Base-by-base conservation (phyloP, 2,329 filamentous ascomycete species). In the Endocalyx cinctus region DNA sequence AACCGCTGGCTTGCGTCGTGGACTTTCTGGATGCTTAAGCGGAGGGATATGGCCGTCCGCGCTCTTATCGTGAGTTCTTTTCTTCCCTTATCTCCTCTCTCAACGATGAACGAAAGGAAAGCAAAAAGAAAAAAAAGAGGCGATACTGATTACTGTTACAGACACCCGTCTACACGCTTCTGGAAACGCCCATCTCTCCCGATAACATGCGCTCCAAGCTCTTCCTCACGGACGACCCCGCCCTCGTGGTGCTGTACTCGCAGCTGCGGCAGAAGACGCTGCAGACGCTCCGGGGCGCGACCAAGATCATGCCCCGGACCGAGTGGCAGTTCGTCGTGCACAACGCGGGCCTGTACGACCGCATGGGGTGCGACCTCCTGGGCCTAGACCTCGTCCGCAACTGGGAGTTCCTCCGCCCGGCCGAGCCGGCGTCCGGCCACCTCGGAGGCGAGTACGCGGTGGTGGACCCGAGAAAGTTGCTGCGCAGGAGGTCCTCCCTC, bases 1-100 rank as follows among this genome's bases (percentile, higher is more conserved):
- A 90, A 98, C 53, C 75, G 90, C 37, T 98, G 92, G 90, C 76
- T 95, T 38, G 86, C 89, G 10, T 92, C 85, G 0, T 98, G 92
- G 92, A 86, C 87, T 3, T 95, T 95, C 55, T 94, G 87, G 83
- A 86, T 95, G 72, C 70, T 97, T 5, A 79, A 79, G 23, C 76
- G 84, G 42, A 78, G 82, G 39, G 85, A 94, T 46, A 84, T 88
- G 69, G 85, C 90, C 5, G 87, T 96, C 6, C 78, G 86, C 33
- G 79, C 84, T 6, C 67, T 98, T 4, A 83, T 94, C 47, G 83
- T 87, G 63, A 68, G 80, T 63, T 13, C 4, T 15, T 5, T 7
- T 23, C 20, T 34, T 13, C 32, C 10, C 17, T 15, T 30, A 22
- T 31, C 25, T 23, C 20, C 20, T 23, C 8, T n/a, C 20, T n/a